Evolutionary conservation across 345 rosid genomes (phyloP), one percentile per base, ranked within the genome.

Genomic region (Turnera subulata): DNA sequence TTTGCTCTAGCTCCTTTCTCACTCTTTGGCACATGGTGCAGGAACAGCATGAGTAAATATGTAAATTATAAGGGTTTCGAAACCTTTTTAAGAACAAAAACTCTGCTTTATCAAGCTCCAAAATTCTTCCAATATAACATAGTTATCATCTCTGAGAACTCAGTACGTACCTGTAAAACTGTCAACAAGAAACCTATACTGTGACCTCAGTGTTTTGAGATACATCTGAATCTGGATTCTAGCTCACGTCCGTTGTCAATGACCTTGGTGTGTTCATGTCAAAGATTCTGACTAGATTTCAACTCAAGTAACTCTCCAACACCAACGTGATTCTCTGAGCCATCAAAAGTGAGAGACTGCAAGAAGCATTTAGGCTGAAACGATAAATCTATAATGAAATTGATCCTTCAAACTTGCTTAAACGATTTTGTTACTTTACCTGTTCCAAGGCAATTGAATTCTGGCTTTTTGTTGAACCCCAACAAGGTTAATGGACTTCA

Each of bases 391-490:
- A n/a, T n/a, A n/a, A n/a, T n/a, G n/a, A n/a, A n/a, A n/a, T n/a
- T n/a, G n/a, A n/a, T n/a, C n/a, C n/a, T n/a, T n/a, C n/a, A n/a
- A n/a, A n/a, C n/a, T n/a, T n/a, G n/a, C n/a, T n/a, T n/a, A n/a
- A n/a, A n/a, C n/a, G n/a, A n/a, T n/a, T n/a, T n/a, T n/a, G n/a
- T n/a, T n/a, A n/a, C n/a, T n/a, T n/a, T n/a, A n/a, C n/a, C n/a
- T n/a, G n/a, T n/a, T n/a, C n/a, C n/a, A n/a, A n/a, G n/a, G n/a
- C n/a, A n/a, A n/a, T n/a, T n/a, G n/a, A n/a, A n/a, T n/a, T n/a
- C 97, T 84, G 64, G 97, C 87, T 60, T 89, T 87, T 76, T 87
- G 99, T 63, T 93, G 99, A 74, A 89, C 99, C 71, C 99, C 97
- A 16, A 93, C 89, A 62, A 93, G 91, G 71, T 89, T 93, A 73